Base-by-base conservation (phyloP, 2,329 filamentous ascomycete genomes). In the Cladosporium sp. region DNA sequence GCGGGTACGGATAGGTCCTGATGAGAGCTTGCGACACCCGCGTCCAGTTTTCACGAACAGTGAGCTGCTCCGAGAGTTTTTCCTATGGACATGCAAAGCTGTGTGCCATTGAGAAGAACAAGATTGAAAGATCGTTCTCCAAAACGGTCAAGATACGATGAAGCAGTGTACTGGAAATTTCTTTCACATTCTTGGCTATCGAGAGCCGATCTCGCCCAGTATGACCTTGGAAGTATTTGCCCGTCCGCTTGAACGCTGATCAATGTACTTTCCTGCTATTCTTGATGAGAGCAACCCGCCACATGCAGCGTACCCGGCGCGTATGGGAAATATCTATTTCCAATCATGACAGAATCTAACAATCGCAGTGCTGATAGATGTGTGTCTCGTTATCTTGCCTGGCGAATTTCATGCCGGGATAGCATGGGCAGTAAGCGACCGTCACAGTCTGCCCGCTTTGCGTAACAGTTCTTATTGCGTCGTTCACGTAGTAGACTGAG, bases 381-480 rank as follows among this genome's bases (percentile, higher is more conserved):
- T 35, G 46, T 1, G 53, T 64, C 2, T 23, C 62, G n/a, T 64
- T 64, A n/a, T 64, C 28, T 35, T 46, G 37, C 29, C 62, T 58
- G 10, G 62, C 62, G 29, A 64, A 64, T 21, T 64, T 64, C 53
- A 64, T 58, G 8, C 62, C 62, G 1, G 62, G 62, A 12, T 64
- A 64, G 12, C 62, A 64, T 18, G 62, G 62, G 31, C 62, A 64
- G 40, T 64, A 64, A 10, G 62, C 62, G 28, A 64, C 62, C 12
- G 62, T 64, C 53, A 64, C 52, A 3, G 46, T 49, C 40, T 35
- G 10, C 3, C 62, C 62, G 28, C 31, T 37, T 10, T 35, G 26
- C 21, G 62, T 58, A 3, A 37, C 33, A 5, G 44, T 55, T 12
- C 59, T 26, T 50, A n/a, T 55, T 35, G 33, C 52, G 6, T 37